phyloP scores from a whole-genome alignment of 768 basidiomycete species.

The Termitomyces sp. region DNA sequence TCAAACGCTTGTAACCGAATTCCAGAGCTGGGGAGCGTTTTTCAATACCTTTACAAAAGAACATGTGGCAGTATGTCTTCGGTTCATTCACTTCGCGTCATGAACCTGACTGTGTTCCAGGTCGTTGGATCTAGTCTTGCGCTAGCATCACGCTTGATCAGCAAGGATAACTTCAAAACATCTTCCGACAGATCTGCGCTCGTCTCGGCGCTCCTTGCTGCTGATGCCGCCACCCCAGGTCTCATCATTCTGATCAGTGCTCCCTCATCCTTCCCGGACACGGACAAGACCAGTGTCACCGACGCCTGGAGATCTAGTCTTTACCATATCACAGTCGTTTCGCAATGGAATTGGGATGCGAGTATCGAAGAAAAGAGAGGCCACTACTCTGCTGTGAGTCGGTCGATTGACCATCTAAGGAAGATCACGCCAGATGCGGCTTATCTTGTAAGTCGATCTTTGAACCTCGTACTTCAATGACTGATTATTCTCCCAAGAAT shows the following conservation, averaged over 20 bases:
- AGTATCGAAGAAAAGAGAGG: slow-evolving; percentile 28
- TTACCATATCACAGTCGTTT: slow-evolving; percentile 39
- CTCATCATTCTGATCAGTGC: slow-evolving; percentile 37
- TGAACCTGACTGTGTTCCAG: slow-evolving; percentile 19
- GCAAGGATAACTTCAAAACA: slow-evolving; percentile 31
- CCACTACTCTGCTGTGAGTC: slow-evolving; percentile 27
- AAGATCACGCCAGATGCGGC: slow-evolving; percentile 39
- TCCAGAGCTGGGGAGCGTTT: slow-evolving; percentile 35
- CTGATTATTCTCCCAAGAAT: slow-evolving; percentile 23
- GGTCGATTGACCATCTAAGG: slow-evolving; percentile 34
- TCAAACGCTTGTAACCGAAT: slow-evolving; percentile 28
- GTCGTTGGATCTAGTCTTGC: slow-evolving; percentile 33
- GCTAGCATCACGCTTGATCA: slow-evolving; percentile 39
- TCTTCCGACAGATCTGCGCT: slow-evolving; percentile 22
- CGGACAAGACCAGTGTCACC: slow-evolving; percentile 36
- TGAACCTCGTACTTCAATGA: not conserved
- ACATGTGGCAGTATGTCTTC: slow-evolving; percentile 25
- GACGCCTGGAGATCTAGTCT: slow-evolving; percentile 39
- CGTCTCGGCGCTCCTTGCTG: slow-evolving; percentile 29
- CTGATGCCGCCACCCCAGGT: slow-evolving; percentile 30
- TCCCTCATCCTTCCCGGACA: slow-evolving; percentile 28
- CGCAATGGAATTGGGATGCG: slow-evolving; percentile 42
- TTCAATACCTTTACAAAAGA: slow-evolving; percentile 20
- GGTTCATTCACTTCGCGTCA: not conserved
- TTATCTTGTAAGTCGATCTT: slow-evolving; percentile 29